Percentiles rank a stretch among this genome's conserved stretches.
These are phyloP conservation scores for Elsinoe perseae DNA, from an alignment of 2,329 filamentous ascomycete genomes.

Conservation along the genomic window DNA sequence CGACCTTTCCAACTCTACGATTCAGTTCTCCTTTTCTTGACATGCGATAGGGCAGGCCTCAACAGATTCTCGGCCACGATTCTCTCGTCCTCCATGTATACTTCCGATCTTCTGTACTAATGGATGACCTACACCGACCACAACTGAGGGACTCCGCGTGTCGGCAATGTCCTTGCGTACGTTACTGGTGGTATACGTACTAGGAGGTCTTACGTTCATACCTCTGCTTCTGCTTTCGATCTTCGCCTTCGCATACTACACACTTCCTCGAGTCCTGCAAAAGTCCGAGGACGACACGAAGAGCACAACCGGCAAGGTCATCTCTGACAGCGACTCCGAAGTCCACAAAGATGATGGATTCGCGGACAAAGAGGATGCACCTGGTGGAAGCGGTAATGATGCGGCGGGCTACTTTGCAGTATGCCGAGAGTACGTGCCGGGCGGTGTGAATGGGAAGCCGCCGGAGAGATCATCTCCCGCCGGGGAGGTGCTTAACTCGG, in stretches of 20 bases:
- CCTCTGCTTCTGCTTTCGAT: conserved; percentile 59
- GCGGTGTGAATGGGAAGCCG: conserved; percentile 85
- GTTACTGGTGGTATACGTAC: conserved; percentile 68
- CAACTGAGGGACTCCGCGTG: not conserved
- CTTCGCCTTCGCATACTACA: conserved; percentile 60
- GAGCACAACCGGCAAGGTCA: conserved; percentile 22
- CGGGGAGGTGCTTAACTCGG: conserved; percentile 57
- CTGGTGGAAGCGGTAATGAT: conserved; percentile 61
- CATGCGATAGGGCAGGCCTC: not conserved
- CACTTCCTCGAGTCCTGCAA: conserved; percentile 44
- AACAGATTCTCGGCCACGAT: not conserved
- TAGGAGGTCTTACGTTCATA: conserved; percentile 82
- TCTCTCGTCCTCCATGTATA: not conserved
- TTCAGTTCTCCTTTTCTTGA: not conserved
- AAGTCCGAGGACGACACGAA: not conserved
- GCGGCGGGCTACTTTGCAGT: conserved; percentile 93
- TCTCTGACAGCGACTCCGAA: conserved; percentile 36
- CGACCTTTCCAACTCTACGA: not conserved
- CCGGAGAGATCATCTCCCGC: conserved; percentile 78
- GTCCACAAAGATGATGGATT: conserved; percentile 29
- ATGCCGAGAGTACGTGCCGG: conserved; percentile 83
- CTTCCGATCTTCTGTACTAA: not conserved
- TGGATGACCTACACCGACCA: conserved; percentile 5
- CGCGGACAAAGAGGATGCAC: conserved; percentile 48
- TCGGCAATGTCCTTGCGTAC: conserved; percentile 34